Evolutionary conservation across 2,329 filamentous ascomycete genomes (phyloP).

Genomic region (Monilinia fructicola): DNA sequence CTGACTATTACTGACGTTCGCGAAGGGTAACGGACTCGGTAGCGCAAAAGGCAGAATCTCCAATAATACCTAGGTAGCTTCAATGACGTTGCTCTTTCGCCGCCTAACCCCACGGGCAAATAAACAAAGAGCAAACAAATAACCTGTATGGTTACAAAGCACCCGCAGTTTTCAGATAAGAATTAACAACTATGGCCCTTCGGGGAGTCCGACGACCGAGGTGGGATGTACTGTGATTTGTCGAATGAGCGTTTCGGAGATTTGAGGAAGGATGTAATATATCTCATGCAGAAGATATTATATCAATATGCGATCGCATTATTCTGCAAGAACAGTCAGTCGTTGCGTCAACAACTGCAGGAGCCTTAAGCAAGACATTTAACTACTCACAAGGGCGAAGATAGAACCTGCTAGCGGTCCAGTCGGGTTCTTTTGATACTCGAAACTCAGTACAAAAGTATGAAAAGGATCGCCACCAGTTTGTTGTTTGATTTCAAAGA

Average conservation of each 20-base stretch:
- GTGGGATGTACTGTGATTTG: slow-evolving; percentile 1
- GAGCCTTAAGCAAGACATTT: background rate
- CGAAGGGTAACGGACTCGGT: background rate
- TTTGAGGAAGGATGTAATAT: background rate
- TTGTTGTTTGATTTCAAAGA: background rate
- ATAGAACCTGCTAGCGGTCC: background rate
- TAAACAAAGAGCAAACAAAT: background rate
- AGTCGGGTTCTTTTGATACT: background rate
- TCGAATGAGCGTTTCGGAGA: background rate
- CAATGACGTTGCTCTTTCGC: background rate
- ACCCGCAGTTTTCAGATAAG: background rate
- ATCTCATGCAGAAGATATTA: background rate
- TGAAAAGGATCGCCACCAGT: background rate
- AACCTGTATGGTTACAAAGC: background rate
- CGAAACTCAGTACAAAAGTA: background rate
- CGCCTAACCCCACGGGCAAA: background rate
- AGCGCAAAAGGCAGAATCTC: slow-evolving; percentile 3
- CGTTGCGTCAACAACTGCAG: background rate
- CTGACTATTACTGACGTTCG: slow-evolving; percentile 5
- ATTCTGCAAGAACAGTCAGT: slow-evolving; percentile 9
- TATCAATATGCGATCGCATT: background rate
- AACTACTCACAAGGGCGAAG: slow-evolving; percentile 5
- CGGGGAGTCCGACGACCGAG: background rate
- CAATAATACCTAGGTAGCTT: background rate
- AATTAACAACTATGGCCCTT: background rate